These are phyloP conservation scores for Dacryopinax primogenitus DNA, from an alignment of 768 basidiomycete species.

Conservation along the genomic window DNA sequence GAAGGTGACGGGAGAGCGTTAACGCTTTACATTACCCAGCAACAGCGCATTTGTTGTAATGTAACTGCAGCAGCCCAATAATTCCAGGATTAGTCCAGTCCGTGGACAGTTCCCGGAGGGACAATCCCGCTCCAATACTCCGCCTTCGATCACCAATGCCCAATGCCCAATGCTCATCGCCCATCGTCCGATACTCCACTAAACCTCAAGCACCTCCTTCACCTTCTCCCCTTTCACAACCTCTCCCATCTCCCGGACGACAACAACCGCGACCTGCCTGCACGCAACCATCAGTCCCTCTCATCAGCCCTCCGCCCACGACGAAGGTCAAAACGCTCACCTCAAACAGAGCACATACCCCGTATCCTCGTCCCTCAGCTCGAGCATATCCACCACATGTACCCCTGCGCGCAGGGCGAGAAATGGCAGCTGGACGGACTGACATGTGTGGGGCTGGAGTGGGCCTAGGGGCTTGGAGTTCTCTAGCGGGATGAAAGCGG, in stretches of 20 bases:
- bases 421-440: constrained; percentile 77
- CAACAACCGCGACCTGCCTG: constrained; percentile 64
- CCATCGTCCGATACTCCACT: too few relatives aligned
- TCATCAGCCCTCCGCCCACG: not conserved
- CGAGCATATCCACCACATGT: constrained; percentile 58
- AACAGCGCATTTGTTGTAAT: too few relatives aligned
- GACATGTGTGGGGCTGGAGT: constrained; percentile 65
- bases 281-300: constrained; percentile 9
- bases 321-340: constrained; percentile 29
- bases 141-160: too few relatives aligned
- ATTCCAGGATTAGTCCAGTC: too few relatives aligned
- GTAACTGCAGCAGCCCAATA: too few relatives aligned
- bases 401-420: constrained; percentile 68
- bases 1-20: too few relatives aligned
- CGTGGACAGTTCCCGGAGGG: too few relatives aligned
- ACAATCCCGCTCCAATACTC: too few relatives aligned
- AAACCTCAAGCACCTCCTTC: too few relatives aligned
- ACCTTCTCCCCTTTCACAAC: too few relatives aligned
- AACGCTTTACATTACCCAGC: too few relatives aligned
- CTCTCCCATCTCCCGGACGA: constrained; percentile 43
- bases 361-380: constrained; percentile 61
- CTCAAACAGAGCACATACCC: constrained; percentile 60
- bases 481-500: constrained; percentile 63
- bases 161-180: too few relatives aligned
- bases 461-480: constrained; percentile 70